Evolutionary conservation across 805 yeast species (phyloP).

Genomic region (Zygosaccharomyces rouxii): DNA sequence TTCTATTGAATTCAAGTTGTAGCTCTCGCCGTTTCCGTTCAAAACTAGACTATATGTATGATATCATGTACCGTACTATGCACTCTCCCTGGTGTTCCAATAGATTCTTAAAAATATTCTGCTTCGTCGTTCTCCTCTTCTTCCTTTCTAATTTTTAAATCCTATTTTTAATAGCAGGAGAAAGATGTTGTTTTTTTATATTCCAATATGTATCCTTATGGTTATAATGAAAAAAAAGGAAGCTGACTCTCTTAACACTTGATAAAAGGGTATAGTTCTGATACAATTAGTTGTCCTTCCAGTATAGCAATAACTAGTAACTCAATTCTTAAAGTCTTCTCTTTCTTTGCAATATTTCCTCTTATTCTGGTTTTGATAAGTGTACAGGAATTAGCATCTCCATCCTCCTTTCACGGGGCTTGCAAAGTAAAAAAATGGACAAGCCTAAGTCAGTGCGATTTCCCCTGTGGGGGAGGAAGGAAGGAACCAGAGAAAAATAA

Average conservation of each 20-base stretch:
- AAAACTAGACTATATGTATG: slow-evolving; percentile 3
- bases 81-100: background rate
- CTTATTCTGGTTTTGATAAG: background rate
- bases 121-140: background rate
- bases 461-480: slow-evolving; percentile 7
- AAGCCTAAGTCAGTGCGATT: slow-evolving; percentile 2
- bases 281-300: background rate
- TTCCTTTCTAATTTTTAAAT: background rate
- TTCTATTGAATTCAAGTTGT: background rate
- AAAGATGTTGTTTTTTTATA: too few species aligned
- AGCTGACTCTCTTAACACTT: background rate
- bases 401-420: background rate
- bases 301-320: background rate
- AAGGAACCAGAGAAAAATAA: background rate
- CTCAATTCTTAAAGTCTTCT: background rate
- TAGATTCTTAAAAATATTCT: background rate
- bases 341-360: background rate
- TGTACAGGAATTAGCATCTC: background rate
- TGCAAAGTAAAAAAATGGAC: slow-evolving; percentile 4
- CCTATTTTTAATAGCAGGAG: too few species aligned
- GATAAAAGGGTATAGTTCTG: too few species aligned
- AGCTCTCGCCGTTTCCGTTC: background rate
- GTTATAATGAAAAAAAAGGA: background rate
- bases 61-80: slow-evolving; percentile 3
- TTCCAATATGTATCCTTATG: background rate